These are phyloP conservation scores for Flaveria sonorensis DNA, from an alignment of 129 eudicot genomes.

Conservation along the genomic window DNA sequence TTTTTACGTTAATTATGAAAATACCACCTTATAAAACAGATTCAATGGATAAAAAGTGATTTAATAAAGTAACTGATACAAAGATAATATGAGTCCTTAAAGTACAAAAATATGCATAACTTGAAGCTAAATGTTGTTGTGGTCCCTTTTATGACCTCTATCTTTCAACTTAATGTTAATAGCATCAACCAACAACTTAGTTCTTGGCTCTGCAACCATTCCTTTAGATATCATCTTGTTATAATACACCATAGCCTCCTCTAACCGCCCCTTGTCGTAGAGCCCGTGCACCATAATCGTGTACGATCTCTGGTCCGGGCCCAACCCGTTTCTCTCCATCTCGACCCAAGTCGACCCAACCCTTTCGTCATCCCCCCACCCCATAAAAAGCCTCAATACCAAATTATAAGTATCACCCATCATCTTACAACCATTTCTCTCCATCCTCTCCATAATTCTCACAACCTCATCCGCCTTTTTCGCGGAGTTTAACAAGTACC, in stretches of 20 bases:
- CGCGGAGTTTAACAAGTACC: slow-evolving; percentile 54
- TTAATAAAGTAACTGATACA: background rate
- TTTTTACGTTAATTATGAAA: too few species aligned
- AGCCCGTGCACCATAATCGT: slow-evolving; percentile 76
- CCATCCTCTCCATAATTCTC: slow-evolving; percentile 59
- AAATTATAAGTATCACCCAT: slow-evolving; percentile 57
- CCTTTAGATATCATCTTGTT: slow-evolving; percentile 66
- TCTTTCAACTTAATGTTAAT: slow-evolving; percentile 48
- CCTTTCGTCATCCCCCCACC: slow-evolving; percentile 52
- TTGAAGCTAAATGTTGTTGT: slow-evolving; percentile 20
- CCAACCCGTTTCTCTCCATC: slow-evolving; percentile 75
- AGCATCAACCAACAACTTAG: slow-evolving; percentile 56
- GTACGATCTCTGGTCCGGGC: slow-evolving; percentile 78
- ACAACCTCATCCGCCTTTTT: slow-evolving; percentile 60
- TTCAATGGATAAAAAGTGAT: too few species aligned
- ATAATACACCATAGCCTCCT: slow-evolving; percentile 60
- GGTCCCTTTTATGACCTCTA: background rate
- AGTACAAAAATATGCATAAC: background rate
- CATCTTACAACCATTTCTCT: slow-evolving; percentile 57
- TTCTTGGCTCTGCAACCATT: slow-evolving; percentile 70
- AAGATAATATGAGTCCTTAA: background rate
- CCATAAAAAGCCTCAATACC: slow-evolving; percentile 74
- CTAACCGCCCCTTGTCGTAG: slow-evolving; percentile 51
- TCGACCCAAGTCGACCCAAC: slow-evolving; percentile 60
- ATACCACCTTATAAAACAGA: too few species aligned